Evolutionary conservation across 1,284 basidiomycete species (phyloP), one percentile per base, ranked within the genome.

Genomic region (Trichosporon sp.): DNA sequence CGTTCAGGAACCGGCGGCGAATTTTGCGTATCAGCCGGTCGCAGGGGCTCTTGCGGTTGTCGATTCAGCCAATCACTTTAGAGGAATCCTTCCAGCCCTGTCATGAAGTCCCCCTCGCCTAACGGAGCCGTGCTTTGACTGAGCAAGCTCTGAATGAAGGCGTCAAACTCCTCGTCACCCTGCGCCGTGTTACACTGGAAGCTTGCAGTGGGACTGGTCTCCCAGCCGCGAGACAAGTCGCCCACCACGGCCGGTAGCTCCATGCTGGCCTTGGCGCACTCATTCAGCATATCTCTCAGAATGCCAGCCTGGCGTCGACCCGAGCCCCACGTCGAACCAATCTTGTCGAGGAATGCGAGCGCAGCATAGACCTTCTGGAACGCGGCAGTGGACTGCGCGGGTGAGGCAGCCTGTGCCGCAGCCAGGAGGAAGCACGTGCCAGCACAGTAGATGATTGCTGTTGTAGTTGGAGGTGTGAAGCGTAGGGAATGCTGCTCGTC

Each of bases 361-460:
- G 38, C 38, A 67, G 32, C 70, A 74, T 69, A 65, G 0, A 70
- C 70, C n/a, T 70, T 70, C 7, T 68, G 64, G 21, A 74, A 48
- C 0, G 70, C 65, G 2, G 64, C 68, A 0, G 68, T 65, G 0
- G 65, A 48, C 26, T 74, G 73, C 2, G 65, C 46, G 0, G 68
- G 68, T 16, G n/a, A 26, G 1, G 43, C 38, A 0, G 73, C 73
- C 59, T 74, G 73, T 4, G 70, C 70, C 0, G 73, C 70, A 0
- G 73, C 70, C 12, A 74, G 67, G 1, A 74, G 48, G 65, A 74
- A 72, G 6, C 67, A 66, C 2, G 90, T 91, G 16, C 90, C 90
- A 0, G 90, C 89, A 6, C 88, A 87, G 79, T 90, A 91, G 65
- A 88, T 85, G 61, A 88, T 87, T 76, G 91, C 90, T 35, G 90